These are phyloP conservation scores for Viola odorata DNA, from an alignment of 345 rosid genomes.

Conservation along the genomic window DNA sequence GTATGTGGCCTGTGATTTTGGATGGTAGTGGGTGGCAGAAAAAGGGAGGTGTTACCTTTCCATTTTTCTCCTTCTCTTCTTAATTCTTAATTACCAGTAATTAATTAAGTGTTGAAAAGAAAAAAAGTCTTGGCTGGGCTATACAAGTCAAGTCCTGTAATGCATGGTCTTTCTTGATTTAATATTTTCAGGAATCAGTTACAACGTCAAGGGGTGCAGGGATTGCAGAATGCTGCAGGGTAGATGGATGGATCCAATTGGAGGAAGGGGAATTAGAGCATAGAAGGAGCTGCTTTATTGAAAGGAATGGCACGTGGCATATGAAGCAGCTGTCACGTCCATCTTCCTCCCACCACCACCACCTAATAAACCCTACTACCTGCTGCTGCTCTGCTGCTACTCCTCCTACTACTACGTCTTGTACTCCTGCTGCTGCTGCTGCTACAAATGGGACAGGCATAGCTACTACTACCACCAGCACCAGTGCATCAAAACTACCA, in stretches of 20 bases:
- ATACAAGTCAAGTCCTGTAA: background rate
- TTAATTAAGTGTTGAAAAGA: background rate
- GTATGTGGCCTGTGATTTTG: too few relatives aligned
- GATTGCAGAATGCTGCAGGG: constrained; percentile 29
- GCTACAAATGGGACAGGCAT: background rate
- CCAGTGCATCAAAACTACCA: constrained; percentile 3
- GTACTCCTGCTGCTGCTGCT: constrained; percentile 14
- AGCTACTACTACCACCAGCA: background rate
- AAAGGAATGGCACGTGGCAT: constrained; percentile 66
- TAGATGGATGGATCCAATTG: constrained; percentile 41
- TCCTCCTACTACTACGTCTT: too few relatives aligned
- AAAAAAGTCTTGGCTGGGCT: background rate
- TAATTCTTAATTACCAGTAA: too few relatives aligned
- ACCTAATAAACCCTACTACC: constrained; percentile 30
- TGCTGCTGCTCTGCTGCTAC: constrained; percentile 10
- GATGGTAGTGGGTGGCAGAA: too few relatives aligned
- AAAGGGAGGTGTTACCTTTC: too few relatives aligned
- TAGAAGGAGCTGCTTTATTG: constrained; percentile 26
- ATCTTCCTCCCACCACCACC: constrained; percentile 24
- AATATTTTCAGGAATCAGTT: constrained; percentile 36
- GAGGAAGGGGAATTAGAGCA: constrained; percentile 37
- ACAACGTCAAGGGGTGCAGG: constrained; percentile 31
- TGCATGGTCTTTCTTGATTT: constrained; percentile 9
- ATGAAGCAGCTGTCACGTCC: constrained; percentile 47
- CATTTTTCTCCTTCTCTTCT: too few relatives aligned